phyloP scores from a whole-genome alignment of 2,329 filamentous ascomycete genomes.

The Tolypocladium paradoxum region DNA sequence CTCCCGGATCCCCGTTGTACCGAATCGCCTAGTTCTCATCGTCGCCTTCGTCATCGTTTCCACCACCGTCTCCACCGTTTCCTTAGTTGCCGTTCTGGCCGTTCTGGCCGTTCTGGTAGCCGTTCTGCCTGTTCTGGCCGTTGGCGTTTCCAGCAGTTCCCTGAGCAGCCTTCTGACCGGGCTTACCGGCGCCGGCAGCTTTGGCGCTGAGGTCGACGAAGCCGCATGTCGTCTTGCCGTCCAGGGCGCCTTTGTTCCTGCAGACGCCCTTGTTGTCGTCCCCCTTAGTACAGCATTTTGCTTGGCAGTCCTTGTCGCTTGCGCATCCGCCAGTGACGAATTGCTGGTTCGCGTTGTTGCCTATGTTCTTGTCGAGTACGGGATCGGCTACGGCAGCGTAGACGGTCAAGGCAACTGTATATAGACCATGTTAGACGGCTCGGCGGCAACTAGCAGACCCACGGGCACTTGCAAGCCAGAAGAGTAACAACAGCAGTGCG shows the following conservation, averaged over 20 bases:
- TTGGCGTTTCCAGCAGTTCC: too few species aligned
- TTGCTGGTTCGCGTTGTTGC: constrained; percentile 13
- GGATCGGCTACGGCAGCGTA: constrained; percentile 4
- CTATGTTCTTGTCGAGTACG: constrained; percentile 13
- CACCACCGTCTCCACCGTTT: background rate
- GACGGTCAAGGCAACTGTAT: constrained; percentile 1
- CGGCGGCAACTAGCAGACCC: background rate
- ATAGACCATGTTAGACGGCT: background rate
- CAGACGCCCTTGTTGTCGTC: too few species aligned
- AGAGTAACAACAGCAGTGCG: background rate
- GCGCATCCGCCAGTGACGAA: constrained; percentile 20
- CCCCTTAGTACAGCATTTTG: too few species aligned
- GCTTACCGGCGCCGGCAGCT: background rate
- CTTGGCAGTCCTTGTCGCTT: constrained; percentile 17
- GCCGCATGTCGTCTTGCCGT: constrained; percentile 19
- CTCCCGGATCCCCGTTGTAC: too few species aligned
- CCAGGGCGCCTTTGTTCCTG: too few species aligned
- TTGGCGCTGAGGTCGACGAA: constrained; percentile 12
- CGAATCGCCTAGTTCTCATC: background rate
- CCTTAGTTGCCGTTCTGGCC: background rate
- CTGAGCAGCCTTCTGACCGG: background rate
- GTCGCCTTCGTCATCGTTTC: background rate
- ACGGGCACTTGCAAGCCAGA: background rate
- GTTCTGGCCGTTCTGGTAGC: background rate
- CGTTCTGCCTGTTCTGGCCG: background rate